Base-by-base conservation (phyloP, 2,329 filamentous ascomycete species). In the Pseudocercospora cruenta region DNA sequence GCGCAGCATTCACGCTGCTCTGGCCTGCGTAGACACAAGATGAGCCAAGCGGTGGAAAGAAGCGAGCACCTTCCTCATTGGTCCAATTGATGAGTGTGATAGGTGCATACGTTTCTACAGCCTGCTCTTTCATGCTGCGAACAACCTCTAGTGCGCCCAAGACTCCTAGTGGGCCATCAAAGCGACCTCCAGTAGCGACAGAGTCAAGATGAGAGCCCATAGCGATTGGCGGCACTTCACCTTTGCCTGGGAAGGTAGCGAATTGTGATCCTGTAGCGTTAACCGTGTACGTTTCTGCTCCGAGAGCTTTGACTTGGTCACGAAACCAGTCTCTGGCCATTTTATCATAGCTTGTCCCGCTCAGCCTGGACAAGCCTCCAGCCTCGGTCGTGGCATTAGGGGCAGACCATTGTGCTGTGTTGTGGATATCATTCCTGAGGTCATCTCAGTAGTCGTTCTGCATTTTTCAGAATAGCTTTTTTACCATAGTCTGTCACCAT, bases 81-180 rank as follows among this genome's bases (percentile, higher is more conserved):
- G 73, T 76, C 73, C 74, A 76, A 49, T 76, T 75, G 61, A 76
- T 71, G 10, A 74, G 49, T 9, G 67, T 64, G 24, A 75, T 65
- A 6, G 72, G 73, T 10, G 72, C 71, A 12, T 64, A 65, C 0
- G 70, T 70, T 62, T 70, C 69, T 47, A 75, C 70, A n/a, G 61
- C 67, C 58, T 75, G 76, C 33, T 80, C 78, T 54, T 77, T 73
- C 16, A 81, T 26, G 24, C 63, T 67, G 6, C 66, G 59, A 10
- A 72, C 60, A 5, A 70, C 69, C 61, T 71, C 70, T 4, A 72
- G 61, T 10, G 63, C 70, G 1, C 67, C 69, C 12, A 71, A 45
- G 0, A 72, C 70, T 16, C 69, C 70, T 7, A 72, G 49, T 1
- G 67, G 61, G 6, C 70, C 69, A 45, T 72, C 70, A 24, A 70